Evolutionary conservation across 352 stramenopile species (phyloP), one percentile per base, ranked within the genome.

Genomic region (Phytophthora lateralis): DNA sequence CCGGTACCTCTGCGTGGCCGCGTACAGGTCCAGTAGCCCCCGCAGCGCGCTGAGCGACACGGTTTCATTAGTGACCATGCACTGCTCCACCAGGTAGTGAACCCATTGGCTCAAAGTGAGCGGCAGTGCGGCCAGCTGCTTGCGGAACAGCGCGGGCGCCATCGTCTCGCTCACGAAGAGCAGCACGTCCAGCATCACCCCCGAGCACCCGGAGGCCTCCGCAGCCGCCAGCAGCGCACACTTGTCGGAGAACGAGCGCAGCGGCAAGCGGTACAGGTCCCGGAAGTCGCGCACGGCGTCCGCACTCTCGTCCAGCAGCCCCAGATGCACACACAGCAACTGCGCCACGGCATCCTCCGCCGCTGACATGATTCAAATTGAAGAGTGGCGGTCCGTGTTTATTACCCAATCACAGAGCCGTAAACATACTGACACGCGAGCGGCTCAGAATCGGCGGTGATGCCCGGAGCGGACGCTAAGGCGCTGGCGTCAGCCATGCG

Each of bases 301-400:
- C 10, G 72, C 57, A 3, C 14, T 30, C n/a, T 61, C 60, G 35
- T 75, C 60, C 18, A 76, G 68, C 7, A 97, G 84, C 4, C 82
- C 91, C 17, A 94, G 69, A 20, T 89, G 95, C 66, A 97, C 79
- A 85, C 85, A 48, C 88, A 98, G 68, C 35, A 97, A 73, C 75
- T 93, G 63, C 72, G 78, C 62, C 32, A 84, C 69, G 41, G 75
- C 59, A 32, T 93, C 66, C 37, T 90, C 60, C 6, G 78, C 67
- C 18, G 51, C 62, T 29, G 50, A 32, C 51, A 61, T 57, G 26
- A 59, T 61, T 43, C 30, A 46, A 32, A 63, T 55, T 54, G 35
- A 57, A 41, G 46, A 56, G 53, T 43, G 42, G 10, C 20, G 6
- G 2, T 29, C 6, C 6, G 26, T 29, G 26, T 6, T 30, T 30